Conservation (phyloP, 441 rosid genomes). For the Arabidopsis lyrata region DNA sequence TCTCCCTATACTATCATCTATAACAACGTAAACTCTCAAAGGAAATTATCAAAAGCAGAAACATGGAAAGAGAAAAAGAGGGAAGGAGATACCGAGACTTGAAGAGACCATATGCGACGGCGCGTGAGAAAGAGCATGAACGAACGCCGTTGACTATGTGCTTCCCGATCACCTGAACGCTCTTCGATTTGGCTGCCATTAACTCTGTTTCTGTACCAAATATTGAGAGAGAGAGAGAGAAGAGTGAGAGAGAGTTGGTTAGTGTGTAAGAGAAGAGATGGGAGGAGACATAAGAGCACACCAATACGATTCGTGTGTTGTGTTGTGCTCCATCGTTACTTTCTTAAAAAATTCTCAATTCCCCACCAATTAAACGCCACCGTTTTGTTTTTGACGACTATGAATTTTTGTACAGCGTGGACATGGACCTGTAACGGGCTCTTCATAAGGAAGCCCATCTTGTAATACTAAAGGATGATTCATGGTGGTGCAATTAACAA, state of each 20-base stretch:
- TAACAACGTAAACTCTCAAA: neutral
- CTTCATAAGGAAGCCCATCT: slow-evolving; percentile 12
- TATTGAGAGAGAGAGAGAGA: slow-evolving; percentile 20
- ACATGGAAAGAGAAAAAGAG: neutral
- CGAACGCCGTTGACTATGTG: slow-evolving; percentile 16
- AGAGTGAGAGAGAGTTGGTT: neutral
- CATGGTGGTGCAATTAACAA: neutral
- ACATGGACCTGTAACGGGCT: slow-evolving; percentile 19
- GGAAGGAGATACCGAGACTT: slow-evolving; percentile 20
- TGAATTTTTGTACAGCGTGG: neutral
- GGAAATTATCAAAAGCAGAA: neutral
- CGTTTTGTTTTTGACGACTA: neutral
- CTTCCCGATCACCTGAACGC: slow-evolving; percentile 22
- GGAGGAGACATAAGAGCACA: slow-evolving; percentile 31
- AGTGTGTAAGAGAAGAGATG: slow-evolving; percentile 24
- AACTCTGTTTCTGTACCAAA: neutral
- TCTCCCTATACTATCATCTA: neutral
- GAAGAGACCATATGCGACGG: slow-evolving; percentile 13
- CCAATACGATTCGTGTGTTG: slow-evolving; percentile 31
- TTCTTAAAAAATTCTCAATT: slow-evolving; percentile 5
- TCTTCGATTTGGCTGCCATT: slow-evolving; percentile 38
- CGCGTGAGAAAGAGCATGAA: slow-evolving; percentile 21
- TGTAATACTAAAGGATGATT: neutral
- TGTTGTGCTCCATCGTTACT: slow-evolving; percentile 18
- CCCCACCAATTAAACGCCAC: slow-evolving; percentile 18